Evolutionary conservation across 495 filamentous ascomycete species (phyloP).

Genomic region (Daldinia grandis): DNA sequence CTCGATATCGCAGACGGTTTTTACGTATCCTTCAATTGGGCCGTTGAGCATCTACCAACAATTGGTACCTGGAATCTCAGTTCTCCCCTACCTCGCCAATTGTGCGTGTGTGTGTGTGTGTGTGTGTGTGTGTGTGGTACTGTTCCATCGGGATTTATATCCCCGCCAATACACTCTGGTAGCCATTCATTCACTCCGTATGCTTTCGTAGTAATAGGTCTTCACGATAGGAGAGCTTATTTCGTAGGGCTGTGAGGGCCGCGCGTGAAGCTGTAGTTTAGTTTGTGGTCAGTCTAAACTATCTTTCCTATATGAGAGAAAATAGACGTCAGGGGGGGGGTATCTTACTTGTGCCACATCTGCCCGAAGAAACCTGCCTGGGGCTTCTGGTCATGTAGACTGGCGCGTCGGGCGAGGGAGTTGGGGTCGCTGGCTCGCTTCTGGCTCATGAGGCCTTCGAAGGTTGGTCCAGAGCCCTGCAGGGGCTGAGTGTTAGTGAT

Average conservation of each 20-base stretch:
- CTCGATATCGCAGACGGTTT: not conserved
- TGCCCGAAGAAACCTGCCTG: constrained; percentile 52
- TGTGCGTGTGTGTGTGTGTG: not conserved
- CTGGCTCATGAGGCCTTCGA: constrained; percentile 54
- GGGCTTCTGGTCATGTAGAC: constrained; percentile 56
- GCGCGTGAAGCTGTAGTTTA: constrained; percentile 42
- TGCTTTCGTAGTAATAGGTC: not conserved
- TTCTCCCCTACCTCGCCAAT: not conserved
- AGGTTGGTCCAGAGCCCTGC: constrained; percentile 51
- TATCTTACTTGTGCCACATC: constrained; percentile 58
- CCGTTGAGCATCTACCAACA: not conserved
- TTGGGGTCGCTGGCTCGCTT: constrained; percentile 53
- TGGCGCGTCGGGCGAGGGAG: constrained; percentile 53
- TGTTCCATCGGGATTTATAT: not conserved
- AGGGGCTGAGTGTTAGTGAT: not conserved
- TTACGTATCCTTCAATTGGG: not conserved
- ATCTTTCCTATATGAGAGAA: too few species aligned
- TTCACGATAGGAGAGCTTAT: not conserved
- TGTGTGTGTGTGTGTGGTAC: not conserved
- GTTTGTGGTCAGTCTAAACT: not conserved
- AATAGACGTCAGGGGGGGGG: not conserved
- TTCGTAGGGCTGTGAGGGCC: constrained; percentile 36
- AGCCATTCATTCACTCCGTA: not conserved
- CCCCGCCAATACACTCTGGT: not conserved
- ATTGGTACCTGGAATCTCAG: not conserved